phyloP scores from a whole-genome alignment of 805 yeast species.

The Candida wancherniae region DNA sequence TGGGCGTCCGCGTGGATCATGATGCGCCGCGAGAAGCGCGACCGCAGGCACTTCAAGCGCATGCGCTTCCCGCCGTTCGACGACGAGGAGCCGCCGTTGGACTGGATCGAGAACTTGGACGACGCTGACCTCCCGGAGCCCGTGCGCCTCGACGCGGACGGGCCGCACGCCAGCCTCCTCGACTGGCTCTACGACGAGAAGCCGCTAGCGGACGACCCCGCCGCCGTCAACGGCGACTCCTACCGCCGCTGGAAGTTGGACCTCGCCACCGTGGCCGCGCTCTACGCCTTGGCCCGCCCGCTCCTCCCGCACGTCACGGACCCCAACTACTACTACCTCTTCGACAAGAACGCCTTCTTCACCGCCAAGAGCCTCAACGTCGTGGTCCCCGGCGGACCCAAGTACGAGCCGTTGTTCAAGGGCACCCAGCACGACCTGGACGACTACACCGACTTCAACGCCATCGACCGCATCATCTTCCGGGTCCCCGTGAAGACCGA shows the following conservation, averaged over 20 bases:
- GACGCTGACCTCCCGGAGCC: slow-evolving; percentile 70
- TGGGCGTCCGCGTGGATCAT: slow-evolving; percentile 93
- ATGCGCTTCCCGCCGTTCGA: slow-evolving; percentile 95
- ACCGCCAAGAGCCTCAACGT: slow-evolving; percentile 88
- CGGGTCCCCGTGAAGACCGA: slow-evolving; percentile 76
- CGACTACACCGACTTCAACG: slow-evolving; percentile 86
- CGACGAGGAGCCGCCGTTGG: slow-evolving; percentile 92
- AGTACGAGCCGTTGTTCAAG: slow-evolving; percentile 79
- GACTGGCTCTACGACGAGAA: slow-evolving; percentile 81
- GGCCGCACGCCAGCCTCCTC: slow-evolving; percentile 50
- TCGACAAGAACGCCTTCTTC: slow-evolving; percentile 73
- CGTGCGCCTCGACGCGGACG: slow-evolving; percentile 53
- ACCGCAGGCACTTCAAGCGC: slow-evolving; percentile 81
- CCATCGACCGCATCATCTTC: slow-evolving; percentile 81
- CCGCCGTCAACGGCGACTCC: slow-evolving; percentile 68
- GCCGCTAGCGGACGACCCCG: slow-evolving; percentile 58
- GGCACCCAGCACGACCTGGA: slow-evolving; percentile 57
- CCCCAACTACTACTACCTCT: slow-evolving; percentile 61
- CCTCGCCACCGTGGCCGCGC: slow-evolving; percentile 55
- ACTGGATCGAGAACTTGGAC: slow-evolving; percentile 76
- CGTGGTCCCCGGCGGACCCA: slow-evolving; percentile 94
- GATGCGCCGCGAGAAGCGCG: slow-evolving; percentile 93
- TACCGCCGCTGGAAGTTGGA: slow-evolving; percentile 69
- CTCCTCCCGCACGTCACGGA: slow-evolving; percentile 54
- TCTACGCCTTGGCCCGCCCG: slow-evolving; percentile 69